Conservation (phyloP, 371 early-diverging fungal species). For the Mucor racemosus region DNA sequence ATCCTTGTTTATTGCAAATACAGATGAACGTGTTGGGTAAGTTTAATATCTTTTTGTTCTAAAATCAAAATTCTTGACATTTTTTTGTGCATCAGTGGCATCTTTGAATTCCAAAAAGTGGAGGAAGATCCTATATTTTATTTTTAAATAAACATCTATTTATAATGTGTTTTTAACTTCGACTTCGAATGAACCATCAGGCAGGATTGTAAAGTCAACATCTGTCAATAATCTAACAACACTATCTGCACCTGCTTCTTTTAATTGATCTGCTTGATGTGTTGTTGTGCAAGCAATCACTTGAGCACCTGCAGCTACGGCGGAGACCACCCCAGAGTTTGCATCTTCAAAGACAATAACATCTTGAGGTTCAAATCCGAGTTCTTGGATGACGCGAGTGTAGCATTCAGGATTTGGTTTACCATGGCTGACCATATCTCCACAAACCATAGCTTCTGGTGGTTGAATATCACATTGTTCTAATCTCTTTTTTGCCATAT, state of each 20-base stretch:
- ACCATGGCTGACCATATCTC: slow-evolving; percentile 50
- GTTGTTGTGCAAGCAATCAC: slow-evolving; percentile 65
- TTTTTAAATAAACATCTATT: slow-evolving; percentile 3
- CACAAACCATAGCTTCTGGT: slow-evolving; percentile 39
- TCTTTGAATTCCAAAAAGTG: slow-evolving; percentile 37
- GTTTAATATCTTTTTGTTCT: background rate
- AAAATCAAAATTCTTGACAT: no score
- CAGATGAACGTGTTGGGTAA: slow-evolving; percentile 44
- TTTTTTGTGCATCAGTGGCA: slow-evolving; percentile 13
- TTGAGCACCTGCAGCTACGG: slow-evolving; percentile 55
- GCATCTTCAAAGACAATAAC: slow-evolving; percentile 79
- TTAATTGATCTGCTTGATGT: slow-evolving; percentile 53
- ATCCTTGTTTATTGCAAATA: slow-evolving; percentile 62
- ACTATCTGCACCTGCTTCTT: slow-evolving; percentile 58
- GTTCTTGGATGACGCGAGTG: slow-evolving; percentile 39
- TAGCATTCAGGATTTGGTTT: slow-evolving; percentile 74
- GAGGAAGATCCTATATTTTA: slow-evolving; percentile 20
- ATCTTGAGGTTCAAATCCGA: slow-evolving; percentile 49
- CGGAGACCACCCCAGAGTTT: slow-evolving; percentile 62
- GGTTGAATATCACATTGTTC: slow-evolving; percentile 34
- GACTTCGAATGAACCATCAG: slow-evolving; percentile 29
- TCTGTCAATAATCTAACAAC: slow-evolving; percentile 58
- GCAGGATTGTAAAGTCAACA: slow-evolving; percentile 40
- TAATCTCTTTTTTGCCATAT: slow-evolving; percentile 44
- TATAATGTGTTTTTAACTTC: slow-evolving; percentile 13